Evolutionary conservation across 2,329 filamentous ascomycete species (phyloP).

Genomic region (Chaetomium sp.): DNA sequence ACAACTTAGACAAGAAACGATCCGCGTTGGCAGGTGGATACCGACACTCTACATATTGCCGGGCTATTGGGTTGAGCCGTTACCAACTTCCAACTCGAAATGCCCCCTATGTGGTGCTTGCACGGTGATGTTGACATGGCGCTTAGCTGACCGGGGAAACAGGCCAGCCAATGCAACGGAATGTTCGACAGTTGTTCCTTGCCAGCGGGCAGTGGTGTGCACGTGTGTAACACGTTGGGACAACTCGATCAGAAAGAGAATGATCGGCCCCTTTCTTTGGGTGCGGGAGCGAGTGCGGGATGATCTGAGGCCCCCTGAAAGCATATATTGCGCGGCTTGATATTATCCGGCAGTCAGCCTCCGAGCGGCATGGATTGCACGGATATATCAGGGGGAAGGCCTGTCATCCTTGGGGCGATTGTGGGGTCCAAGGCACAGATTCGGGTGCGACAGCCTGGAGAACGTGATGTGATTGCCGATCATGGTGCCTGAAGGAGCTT

Average conservation of each 20-base stretch:
- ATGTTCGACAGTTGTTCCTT: slow-evolving; percentile 11
- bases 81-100: background rate
- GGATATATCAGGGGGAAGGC: background rate
- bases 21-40: slow-evolving; percentile 11
- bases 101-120: background rate
- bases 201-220: background rate
- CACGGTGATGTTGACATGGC: background rate
- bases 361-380: background rate
- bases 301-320: slow-evolving; percentile 1
- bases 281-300: background rate
- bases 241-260: background rate
- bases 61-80: background rate
- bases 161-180: slow-evolving; percentile 1
- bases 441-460: background rate
- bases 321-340: slow-evolving; percentile 30
- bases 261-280: background rate
- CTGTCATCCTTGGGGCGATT: background rate
- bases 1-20: slow-evolving; percentile 23
- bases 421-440: background rate
- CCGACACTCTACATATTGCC: background rate
- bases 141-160: slow-evolving; percentile 10
- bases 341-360: slow-evolving; percentile 29
- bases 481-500: background rate
- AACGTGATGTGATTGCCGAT: background rate
- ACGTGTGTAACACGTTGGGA: background rate